These are phyloP conservation scores for Apiotrichum domesticum DNA, from an alignment of 1,284 basidiomycete genomes.

Conservation along the genomic window DNA sequence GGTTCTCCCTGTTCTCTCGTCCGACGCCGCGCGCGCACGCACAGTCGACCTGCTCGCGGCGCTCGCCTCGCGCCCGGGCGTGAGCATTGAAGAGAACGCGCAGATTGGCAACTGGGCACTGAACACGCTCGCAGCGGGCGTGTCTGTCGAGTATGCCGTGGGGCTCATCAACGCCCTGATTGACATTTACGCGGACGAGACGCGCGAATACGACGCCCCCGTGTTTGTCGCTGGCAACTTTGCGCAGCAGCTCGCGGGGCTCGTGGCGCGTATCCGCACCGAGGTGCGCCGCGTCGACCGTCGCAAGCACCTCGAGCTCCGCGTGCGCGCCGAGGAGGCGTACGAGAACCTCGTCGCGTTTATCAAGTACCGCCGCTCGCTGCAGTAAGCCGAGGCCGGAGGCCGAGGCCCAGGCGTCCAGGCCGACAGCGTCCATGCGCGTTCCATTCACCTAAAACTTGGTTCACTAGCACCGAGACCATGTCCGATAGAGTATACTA, in stretches of 20 bases:
- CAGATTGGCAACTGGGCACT: slow-evolving; percentile 26
- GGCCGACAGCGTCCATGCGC: too few species aligned
- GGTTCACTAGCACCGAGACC: too few species aligned
- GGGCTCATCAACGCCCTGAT: slow-evolving; percentile 81
- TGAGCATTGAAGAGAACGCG: slow-evolving; percentile 60
- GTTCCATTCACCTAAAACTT: too few species aligned
- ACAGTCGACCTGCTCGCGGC: slow-evolving; percentile 75
- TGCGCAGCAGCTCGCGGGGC: slow-evolving; percentile 53
- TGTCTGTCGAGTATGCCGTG: slow-evolving; percentile 63
- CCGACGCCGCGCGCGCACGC: slow-evolving; percentile 60
- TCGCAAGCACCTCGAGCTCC: slow-evolving; percentile 47
- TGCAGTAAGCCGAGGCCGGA: slow-evolving; percentile 1
- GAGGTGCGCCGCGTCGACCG: slow-evolving; percentile 56
- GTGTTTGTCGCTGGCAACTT: slow-evolving; percentile 61
- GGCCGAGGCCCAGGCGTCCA: too few species aligned
- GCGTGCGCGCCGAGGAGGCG: slow-evolving; percentile 50
- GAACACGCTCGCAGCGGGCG: slow-evolving; percentile 45
- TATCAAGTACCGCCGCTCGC: slow-evolving; percentile 66
- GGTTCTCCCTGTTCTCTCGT: slow-evolving; percentile 55
- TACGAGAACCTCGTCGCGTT: slow-evolving; percentile 81
- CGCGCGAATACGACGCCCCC: slow-evolving; percentile 68
- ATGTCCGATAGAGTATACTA: background rate
- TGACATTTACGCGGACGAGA: slow-evolving; percentile 93
- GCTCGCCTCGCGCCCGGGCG: slow-evolving; percentile 62
- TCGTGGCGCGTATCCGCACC: slow-evolving; percentile 57